A percentile compares a stretch with the other conserved stretches of the same genome.
Conservation (phyloP, 192 early-diverging fungal genomes). For the Ambispora gerdemannii region DNA sequence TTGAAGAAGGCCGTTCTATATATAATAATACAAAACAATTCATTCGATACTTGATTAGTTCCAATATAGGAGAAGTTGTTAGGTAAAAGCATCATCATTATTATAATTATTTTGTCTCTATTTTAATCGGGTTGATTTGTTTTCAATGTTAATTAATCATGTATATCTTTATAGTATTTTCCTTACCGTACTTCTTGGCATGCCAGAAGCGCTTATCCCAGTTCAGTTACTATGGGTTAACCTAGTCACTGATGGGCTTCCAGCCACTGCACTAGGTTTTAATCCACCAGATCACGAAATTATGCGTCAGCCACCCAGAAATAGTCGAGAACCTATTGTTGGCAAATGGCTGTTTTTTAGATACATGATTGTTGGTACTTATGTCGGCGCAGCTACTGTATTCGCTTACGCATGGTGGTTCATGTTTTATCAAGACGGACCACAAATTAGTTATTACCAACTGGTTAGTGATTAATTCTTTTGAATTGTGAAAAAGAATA, state of each 20-base stretch:
- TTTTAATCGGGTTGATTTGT: not conserved
- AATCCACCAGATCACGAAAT: constrained; percentile 97
- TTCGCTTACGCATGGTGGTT: constrained; percentile 99
- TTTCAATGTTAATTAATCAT: not conserved
- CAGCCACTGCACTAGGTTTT: constrained; percentile 96
- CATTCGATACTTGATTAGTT: constrained; percentile 95
- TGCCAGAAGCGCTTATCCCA: constrained; percentile 97
- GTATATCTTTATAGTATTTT: constrained; percentile 62
- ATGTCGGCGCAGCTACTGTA: constrained; percentile 90
- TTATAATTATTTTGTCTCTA: not conserved
- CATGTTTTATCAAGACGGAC: constrained; percentile 87
- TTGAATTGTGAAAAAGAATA: no score
- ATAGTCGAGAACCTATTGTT: constrained; percentile 83
- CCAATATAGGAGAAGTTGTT: constrained; percentile 99
- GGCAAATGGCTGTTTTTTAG: constrained; percentile 93
- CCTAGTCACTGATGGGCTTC: constrained; percentile 95
- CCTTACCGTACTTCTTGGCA: constrained; percentile 91
- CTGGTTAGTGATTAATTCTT: constrained; percentile 51
- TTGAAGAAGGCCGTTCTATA: constrained; percentile 95
- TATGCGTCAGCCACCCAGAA: constrained; percentile 88
- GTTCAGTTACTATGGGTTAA: constrained; percentile 99
- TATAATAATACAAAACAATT: constrained; percentile 99
- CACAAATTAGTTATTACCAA: constrained; percentile 84
- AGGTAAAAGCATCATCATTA: constrained; percentile 31
- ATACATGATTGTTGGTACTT: constrained; percentile 88